Base-by-base conservation (phyloP, 108 stramenopile species). In the Skeletonema marinoi region DNA sequence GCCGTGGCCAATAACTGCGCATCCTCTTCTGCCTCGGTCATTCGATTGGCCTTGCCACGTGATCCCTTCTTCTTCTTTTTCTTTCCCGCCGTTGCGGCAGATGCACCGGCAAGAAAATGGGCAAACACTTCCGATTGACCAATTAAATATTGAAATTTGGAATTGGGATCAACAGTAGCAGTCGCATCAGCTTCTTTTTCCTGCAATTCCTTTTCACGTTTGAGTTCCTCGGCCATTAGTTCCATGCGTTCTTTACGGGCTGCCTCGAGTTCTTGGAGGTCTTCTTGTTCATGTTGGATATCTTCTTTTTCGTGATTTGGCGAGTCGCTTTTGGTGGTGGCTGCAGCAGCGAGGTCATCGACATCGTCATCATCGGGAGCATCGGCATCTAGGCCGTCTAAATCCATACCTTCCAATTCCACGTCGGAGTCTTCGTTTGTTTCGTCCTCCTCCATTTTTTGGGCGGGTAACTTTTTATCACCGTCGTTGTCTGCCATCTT, bases 41-140 rank as follows among this genome's bases (percentile, higher is more conserved):
- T 88, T 32, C 98, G 95, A 56, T 86, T 85, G 65, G 77, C 81
- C 63, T 91, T 89, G 21, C 88, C 92, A 14, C 93, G 72, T 35
- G 85, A 86, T 21, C 80, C 70, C 69, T 86, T 89, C 36, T 81
- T 82, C 56, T 65, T 68, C 48, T 85, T 87, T 10, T 32, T 36
- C 10, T 30, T 56, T 25, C 85, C 77, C 12, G 86, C 92, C 3
- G 88, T 73, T 21, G 92, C 62, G 3, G n/a, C 19, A 17, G 17
- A 63, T 72, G 75, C 76, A 89, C 93, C 95, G 8, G 93, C 92
- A 59, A 99, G 74, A 82, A 99, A 99, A 65, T 98, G 98, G 11
- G 98, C 93, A 90, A 99, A 99, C 16, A 99, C 96, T 64, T 99
- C 99, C 8, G 93, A 94, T 81, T 99, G 99, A 32, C 86, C 85